These are phyloP conservation scores for Theileria equi DNA, from an alignment of 169 alveolate genomes.

Conservation along the genomic window DNA sequence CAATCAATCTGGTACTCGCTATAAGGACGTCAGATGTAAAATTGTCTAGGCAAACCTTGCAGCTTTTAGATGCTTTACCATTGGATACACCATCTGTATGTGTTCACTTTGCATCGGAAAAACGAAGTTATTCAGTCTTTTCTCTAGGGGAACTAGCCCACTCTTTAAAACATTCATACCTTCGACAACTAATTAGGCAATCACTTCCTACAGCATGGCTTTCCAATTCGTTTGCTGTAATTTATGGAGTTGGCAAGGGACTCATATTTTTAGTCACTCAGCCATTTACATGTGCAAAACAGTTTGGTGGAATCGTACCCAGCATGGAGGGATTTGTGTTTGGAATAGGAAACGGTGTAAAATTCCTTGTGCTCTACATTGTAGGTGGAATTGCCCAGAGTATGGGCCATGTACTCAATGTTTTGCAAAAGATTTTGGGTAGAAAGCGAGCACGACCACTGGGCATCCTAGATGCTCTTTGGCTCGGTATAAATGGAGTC, in stretches of 20 bases:
- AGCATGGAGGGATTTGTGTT: conserved; percentile 81
- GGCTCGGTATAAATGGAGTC: conserved; percentile 85
- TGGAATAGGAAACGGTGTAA: conserved; percentile 84
- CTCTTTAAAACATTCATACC: conserved; percentile 78
- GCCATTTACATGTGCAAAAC: conserved; percentile 73
- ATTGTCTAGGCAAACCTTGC: conserved; percentile 79
- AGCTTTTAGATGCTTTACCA: conserved; percentile 86
- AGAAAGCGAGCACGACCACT: conserved; percentile 86
- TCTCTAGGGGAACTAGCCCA: conserved; percentile 82
- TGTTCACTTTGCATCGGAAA: conserved; percentile 78
- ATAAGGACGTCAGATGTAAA: conserved; percentile 85
- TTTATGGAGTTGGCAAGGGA: conserved; percentile 82
- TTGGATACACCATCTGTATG: conserved; percentile 88
- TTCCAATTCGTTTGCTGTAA: conserved; percentile 82
- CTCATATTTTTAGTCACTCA: conserved; percentile 71
- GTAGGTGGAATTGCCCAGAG: conserved; percentile 88
- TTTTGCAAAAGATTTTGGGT: conserved; percentile 84
- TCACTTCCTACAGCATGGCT: conserved; percentile 88
- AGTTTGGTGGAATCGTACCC: conserved; percentile 68
- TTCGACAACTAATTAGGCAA: conserved; percentile 83
- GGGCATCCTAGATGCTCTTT: conserved; percentile 84
- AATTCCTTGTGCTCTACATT: conserved; percentile 76
- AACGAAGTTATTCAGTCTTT: conserved; percentile 73
- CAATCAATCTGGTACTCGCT: conserved; percentile 79
- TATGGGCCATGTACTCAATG: conserved; percentile 79